Evolutionary conservation across 768 basidiomycete species (phyloP).

Genomic region (Piloderma croceum): DNA sequence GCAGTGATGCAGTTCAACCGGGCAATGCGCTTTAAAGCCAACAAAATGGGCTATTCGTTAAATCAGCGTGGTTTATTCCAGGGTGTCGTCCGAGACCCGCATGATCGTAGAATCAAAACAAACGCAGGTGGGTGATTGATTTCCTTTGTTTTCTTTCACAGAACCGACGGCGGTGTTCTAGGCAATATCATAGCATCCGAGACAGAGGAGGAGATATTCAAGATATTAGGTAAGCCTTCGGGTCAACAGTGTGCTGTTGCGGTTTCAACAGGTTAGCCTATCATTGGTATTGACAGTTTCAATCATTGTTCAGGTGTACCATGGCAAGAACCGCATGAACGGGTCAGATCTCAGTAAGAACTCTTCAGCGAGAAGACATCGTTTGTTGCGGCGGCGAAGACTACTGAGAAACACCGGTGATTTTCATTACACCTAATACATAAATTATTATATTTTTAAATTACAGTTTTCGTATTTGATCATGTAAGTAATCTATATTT

Average conservation of each 20-base stretch:
- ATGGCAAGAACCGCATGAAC: conserved; percentile 78
- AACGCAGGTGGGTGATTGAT: conserved; percentile 43
- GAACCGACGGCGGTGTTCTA: conserved; percentile 19
- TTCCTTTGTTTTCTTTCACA: not conserved
- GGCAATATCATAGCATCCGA: conserved; percentile 71
- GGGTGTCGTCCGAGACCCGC: conserved; percentile 67
- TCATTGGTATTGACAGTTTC: not conserved
- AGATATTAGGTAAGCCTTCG: conserved; percentile 47
- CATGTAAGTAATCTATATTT: too few relatives aligned
- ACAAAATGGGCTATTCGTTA: conserved; percentile 72
- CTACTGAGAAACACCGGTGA: too few relatives aligned
- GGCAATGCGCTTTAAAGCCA: conserved; percentile 79
- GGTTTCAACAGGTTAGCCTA: not conserved
- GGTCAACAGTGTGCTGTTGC: too few relatives aligned
- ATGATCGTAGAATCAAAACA: conserved; percentile 54
- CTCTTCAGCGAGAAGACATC: too few relatives aligned
- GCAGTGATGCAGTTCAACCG: conserved; percentile 69
- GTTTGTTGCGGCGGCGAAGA: too few relatives aligned
- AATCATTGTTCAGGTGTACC: conserved; percentile 45
- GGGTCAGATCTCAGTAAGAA: too few relatives aligned
- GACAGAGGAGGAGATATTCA: conserved; percentile 85
- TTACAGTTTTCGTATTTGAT: too few relatives aligned
- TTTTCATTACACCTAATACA: too few relatives aligned
- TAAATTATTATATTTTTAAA: too few relatives aligned
- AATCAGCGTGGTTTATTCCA: conserved; percentile 82